These are phyloP conservation scores for Polygonum aviculare DNA, from an alignment of 148 eudicot genomes.

Conservation along the genomic window DNA sequence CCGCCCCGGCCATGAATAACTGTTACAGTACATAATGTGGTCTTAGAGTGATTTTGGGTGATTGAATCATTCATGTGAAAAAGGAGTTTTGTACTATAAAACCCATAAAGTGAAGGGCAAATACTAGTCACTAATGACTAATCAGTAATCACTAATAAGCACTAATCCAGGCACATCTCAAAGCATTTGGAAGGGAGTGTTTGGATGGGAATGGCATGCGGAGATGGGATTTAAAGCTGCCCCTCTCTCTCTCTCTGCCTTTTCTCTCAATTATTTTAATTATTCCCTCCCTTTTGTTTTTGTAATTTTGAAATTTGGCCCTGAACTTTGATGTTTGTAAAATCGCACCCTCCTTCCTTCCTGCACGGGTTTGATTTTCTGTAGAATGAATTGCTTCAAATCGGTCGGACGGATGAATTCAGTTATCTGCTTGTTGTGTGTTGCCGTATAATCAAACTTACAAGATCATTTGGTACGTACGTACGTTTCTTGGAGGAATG, in stretches of 20 bases:
- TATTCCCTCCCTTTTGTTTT: not conserved
- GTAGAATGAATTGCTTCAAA: not conserved
- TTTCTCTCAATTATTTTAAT: not conserved
- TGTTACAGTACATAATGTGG: too few relatives aligned
- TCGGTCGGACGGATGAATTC: not conserved
- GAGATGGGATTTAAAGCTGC: slow-evolving; percentile 6
- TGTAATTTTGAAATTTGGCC: not conserved
- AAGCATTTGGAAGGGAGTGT: slow-evolving; percentile 36
- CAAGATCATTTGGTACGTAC: too few relatives aligned
- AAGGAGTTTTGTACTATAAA: too few relatives aligned
- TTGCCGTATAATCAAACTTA: too few relatives aligned
- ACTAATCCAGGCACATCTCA: not conserved
- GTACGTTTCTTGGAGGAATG: not conserved
- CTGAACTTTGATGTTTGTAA: not conserved
- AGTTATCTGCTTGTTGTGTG: not conserved
- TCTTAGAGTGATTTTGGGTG: too few relatives aligned
- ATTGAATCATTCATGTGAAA: too few relatives aligned
- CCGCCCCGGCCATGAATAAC: too few relatives aligned
- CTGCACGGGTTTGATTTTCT: not conserved
- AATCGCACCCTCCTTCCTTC: not conserved
- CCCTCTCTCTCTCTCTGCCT: not conserved
- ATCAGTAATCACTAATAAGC: not conserved
- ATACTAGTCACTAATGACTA: too few relatives aligned
- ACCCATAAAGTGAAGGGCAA: too few relatives aligned
- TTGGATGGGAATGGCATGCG: slow-evolving; percentile 77